Evolutionary conservation across 2,329 filamentous ascomycete genomes (phyloP).

Genomic region (Talaromyces funiculosus): DNA sequence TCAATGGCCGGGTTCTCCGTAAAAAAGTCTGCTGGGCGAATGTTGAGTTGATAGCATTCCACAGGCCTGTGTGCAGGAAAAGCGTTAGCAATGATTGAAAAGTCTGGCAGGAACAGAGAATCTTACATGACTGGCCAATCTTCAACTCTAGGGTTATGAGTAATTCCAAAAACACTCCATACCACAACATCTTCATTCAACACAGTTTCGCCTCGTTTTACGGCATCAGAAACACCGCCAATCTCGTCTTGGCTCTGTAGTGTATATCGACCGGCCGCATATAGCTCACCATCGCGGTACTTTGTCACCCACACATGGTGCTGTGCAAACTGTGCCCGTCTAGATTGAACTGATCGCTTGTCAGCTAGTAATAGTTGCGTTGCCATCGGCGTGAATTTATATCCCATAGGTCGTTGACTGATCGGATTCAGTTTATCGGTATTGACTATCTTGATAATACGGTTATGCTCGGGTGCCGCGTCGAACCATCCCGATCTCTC

Average conservation of each 20-base stretch:
- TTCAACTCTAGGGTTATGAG: constrained; percentile 25
- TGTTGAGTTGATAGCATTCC: constrained; percentile 35
- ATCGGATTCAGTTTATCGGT: constrained; percentile 48
- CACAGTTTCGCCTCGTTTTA: constrained; percentile 23
- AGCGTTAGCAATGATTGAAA: neutral
- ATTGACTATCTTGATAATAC: constrained; percentile 56
- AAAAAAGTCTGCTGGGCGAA: constrained; percentile 25
- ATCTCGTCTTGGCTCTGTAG: constrained; percentile 44
- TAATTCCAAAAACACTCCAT: constrained; percentile 23
- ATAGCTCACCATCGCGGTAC: constrained; percentile 48
- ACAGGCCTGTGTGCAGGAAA: constrained; percentile 26
- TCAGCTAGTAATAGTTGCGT: constrained; percentile 56
- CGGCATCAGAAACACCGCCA: constrained; percentile 41
- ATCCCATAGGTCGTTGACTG: constrained; percentile 49
- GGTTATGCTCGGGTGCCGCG: constrained; percentile 37
- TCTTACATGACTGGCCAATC: constrained; percentile 10
- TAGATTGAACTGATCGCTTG: constrained; percentile 46
- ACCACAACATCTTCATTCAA: constrained; percentile 34
- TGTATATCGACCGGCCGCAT: constrained; percentile 51
- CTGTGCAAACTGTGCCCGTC: constrained; percentile 51
- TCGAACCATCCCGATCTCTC: constrained; percentile 46
- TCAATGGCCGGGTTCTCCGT: constrained; percentile 35
- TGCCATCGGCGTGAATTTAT: constrained; percentile 51
- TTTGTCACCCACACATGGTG: constrained; percentile 53
- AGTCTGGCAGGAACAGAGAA: neutral